A percentile compares a stretch with the other conserved stretches of the same genome.
Conservation (phyloP, 1,284 basidiomycete genomes). For the Agaricales sp. region DNA sequence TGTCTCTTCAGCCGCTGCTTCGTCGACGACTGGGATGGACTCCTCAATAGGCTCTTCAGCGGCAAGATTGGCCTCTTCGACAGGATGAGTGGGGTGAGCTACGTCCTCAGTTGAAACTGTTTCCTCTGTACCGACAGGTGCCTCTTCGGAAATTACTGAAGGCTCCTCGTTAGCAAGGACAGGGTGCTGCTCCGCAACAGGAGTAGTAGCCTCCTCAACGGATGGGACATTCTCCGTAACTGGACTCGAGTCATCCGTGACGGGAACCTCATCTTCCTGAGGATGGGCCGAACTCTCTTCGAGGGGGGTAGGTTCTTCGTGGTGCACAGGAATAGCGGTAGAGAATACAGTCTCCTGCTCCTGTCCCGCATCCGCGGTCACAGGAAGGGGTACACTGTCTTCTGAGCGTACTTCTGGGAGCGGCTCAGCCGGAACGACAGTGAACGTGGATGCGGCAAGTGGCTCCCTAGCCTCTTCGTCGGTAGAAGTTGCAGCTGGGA, state of each 20-base stretch:
- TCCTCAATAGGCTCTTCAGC: too few species aligned
- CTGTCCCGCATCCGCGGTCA: not conserved
- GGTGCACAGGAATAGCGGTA: not conserved
- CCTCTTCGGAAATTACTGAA: not conserved
- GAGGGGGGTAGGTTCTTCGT: not conserved
- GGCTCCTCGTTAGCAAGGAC: not conserved
- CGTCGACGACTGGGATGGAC: too few species aligned
- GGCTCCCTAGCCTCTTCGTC: not conserved
- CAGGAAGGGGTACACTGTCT: not conserved
- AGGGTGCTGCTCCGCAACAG: not conserved
- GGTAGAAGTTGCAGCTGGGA: not conserved
- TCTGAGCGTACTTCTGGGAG: not conserved
- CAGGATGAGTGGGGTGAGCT: too few species aligned
- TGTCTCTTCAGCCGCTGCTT: not conserved
- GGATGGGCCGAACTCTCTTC: not conserved
- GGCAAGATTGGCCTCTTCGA: not conserved
- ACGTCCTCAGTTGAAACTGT: not conserved
- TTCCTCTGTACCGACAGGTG: not conserved
- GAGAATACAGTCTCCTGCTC: not conserved
- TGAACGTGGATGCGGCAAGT: too few species aligned
- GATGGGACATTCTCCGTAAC: not conserved
- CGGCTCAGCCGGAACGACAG: not conserved
- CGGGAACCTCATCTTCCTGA: not conserved
- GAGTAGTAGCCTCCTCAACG: not conserved
- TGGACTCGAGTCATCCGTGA: not conserved